phyloP scores from a whole-genome alignment of 176 grass and related monocot genomes.

The Dactylis glomerata region DNA sequence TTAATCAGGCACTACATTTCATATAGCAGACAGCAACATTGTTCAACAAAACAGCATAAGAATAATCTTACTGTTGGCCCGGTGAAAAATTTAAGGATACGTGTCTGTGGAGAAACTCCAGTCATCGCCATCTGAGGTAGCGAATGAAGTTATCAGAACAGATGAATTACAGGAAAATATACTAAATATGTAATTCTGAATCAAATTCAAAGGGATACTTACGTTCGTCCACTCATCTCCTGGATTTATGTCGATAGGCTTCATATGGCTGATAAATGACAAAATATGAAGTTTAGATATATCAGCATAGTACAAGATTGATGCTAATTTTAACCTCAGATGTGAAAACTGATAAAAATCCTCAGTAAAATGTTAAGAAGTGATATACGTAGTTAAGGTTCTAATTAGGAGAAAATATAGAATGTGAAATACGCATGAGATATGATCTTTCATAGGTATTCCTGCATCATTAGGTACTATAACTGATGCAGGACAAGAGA shows the following conservation, averaged over 20 bases:
- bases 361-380: not conserved
- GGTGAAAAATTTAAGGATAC: slow-evolving; percentile 58
- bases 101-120: slow-evolving; percentile 81
- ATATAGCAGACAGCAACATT: not conserved
- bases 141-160: slow-evolving; percentile 30
- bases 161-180: slow-evolving; percentile 2
- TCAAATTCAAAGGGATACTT: slow-evolving; percentile 15
- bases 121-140: slow-evolving; percentile 75
- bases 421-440: not conserved
- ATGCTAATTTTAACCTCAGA: slow-evolving; percentile 12
- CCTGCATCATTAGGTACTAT: not conserved
- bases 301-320: not conserved
- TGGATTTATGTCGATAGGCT: slow-evolving; percentile 72
- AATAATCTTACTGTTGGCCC: not conserved
- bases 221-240: slow-evolving; percentile 87
- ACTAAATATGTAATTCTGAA: not conserved
- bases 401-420: not conserved
- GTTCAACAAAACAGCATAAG: slow-evolving; percentile 12
- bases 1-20: not conserved
- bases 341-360: slow-evolving; percentile 4
- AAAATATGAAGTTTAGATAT: slow-evolving; percentile 29
- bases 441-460: not conserved
- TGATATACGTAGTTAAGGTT: not conserved
- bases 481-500: not conserved
- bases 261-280: slow-evolving; percentile 65